Conservation (phyloP, 106 monocot genomes). For the Acorus calamus region DNA sequence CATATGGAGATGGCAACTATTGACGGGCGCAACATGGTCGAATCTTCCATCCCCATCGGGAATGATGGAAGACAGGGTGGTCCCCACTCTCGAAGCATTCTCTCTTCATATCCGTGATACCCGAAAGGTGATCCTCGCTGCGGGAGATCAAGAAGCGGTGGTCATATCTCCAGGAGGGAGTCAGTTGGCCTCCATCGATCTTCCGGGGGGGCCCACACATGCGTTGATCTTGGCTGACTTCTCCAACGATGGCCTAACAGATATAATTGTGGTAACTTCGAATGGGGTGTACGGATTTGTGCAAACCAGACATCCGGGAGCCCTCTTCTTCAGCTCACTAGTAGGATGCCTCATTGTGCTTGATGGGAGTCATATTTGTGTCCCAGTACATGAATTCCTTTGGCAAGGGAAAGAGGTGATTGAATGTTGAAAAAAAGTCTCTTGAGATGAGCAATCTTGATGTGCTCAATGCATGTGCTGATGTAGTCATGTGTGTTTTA, state of each 20-base stretch:
- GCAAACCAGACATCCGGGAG: slow-evolving; percentile 86
- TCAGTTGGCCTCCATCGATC: slow-evolving; percentile 41
- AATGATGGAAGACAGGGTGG: slow-evolving; percentile 47
- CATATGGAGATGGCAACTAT: slow-evolving; percentile 81
- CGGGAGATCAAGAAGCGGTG: slow-evolving; percentile 83
- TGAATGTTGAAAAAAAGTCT: slow-evolving; percentile 22
- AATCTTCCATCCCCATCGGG: slow-evolving; percentile 77
- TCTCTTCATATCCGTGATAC: slow-evolving; percentile 28
- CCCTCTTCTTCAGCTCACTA: slow-evolving; percentile 85
- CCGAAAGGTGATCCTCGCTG: slow-evolving; percentile 60
- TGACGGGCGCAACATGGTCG: slow-evolving; percentile 85
- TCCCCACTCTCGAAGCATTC: slow-evolving; percentile 72
- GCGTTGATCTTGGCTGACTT: slow-evolving; percentile 72
- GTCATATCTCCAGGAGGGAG: slow-evolving; percentile 66
- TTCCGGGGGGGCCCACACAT: slow-evolving; percentile 80
- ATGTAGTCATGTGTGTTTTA: no score
- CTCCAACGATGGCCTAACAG: slow-evolving; percentile 73
- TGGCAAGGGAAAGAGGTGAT: slow-evolving; percentile 45
- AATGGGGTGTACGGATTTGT: slow-evolving; percentile 73
- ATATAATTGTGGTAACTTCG: slow-evolving; percentile 67
- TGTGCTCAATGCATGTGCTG: no score
- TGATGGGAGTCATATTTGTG: slow-evolving; percentile 83
- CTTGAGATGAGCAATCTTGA: neutral
- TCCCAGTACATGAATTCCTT: slow-evolving; percentile 60
- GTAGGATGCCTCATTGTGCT: slow-evolving; percentile 84